These are phyloP conservation scores for Clitoria ternatea DNA, from an alignment of 306 rosid genomes.

Conservation along the genomic window DNA sequence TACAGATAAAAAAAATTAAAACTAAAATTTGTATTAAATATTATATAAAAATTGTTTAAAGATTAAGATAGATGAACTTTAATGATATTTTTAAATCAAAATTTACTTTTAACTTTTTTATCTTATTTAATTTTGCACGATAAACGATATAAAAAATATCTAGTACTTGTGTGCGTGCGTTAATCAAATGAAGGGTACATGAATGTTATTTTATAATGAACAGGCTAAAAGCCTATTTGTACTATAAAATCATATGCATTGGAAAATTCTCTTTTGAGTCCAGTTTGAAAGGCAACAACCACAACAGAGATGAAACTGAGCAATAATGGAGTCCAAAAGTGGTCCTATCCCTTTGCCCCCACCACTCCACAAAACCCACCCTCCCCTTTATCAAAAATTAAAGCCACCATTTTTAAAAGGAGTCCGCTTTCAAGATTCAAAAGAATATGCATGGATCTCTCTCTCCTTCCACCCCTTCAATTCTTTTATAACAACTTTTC, in stretches of 20 bases:
- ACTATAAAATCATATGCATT: slow-evolving; percentile 31
- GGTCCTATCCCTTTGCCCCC: slow-evolving; percentile 56
- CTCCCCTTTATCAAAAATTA: slow-evolving; percentile 37
- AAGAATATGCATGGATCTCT: slow-evolving; percentile 75
- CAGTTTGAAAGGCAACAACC: slow-evolving; percentile 52
- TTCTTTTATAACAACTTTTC: slow-evolving; percentile 46
- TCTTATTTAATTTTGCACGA: no score
- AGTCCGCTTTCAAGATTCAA: slow-evolving; percentile 60
- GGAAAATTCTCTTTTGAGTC: slow-evolving; percentile 42
- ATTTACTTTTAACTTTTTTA: no score
- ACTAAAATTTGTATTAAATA: no score
- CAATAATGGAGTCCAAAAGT: slow-evolving; percentile 71
- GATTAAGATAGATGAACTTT: no score
- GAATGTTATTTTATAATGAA: slow-evolving; percentile 4
- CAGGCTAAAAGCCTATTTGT: slow-evolving; percentile 33
- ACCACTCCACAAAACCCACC: slow-evolving; percentile 38
- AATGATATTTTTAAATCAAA: no score
- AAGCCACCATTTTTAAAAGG: slow-evolving; percentile 50
- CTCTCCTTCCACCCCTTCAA: slow-evolving; percentile 17
- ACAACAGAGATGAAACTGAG: slow-evolving; percentile 39
- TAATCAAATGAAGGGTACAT: slow-evolving; percentile 25
- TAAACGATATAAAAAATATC: slow-evolving; percentile 7
- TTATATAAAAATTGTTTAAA: no score
- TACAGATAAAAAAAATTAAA: no score
- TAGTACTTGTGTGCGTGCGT: slow-evolving; percentile 5